Base-by-base conservation (phyloP, 345 rosid genomes). In the Dipteronia dyeriana region DNA sequence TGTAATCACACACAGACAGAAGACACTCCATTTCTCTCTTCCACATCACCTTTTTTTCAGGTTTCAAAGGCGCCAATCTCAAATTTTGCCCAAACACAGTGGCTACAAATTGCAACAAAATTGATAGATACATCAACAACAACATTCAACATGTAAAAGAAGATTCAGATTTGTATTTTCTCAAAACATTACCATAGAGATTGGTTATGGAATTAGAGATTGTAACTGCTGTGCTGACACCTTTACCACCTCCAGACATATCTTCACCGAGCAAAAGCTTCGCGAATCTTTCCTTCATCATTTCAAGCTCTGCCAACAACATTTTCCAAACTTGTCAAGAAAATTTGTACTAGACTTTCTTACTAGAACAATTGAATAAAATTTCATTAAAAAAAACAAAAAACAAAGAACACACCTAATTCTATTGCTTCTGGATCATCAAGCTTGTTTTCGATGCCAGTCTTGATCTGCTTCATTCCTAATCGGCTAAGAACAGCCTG, bases 231-330 rank as follows among this genome's bases (percentile, higher is more conserved):
- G 99, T 91, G 80, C 91, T 90, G 71, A 91, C 99, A 64, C 99
- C 98, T 91, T 92, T 91, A 17, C 99, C 99, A 74, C 92, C 79
- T 68, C 98, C 98, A 31, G 99, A 95, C 99, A 95, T 95, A 83
- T 95, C 99, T 84, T 95, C 97, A 22, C 99, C 99, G 2, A 93
- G 90, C 83, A 95, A 78, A 76, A 95, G 92, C 87, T 95, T 95
- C 38, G 97, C 87, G 51, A 92, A 93, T 83, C 96, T 92, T 78
- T 95, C 99, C 84, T 85, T 95, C 99, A 93, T 95, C 84, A 84
- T 77, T 71, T 92, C 97, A 73, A 92, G 85, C 75, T 89, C 98
- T 94, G 85, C 79, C 39, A 73, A 59, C 45, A 73, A 62, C 7
- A 7, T 31, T 64, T 29, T 31, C 49, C 49, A 14, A 8, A 71